A percentile compares a stretch with the other conserved stretches of the same genome.
phyloP scores from a whole-genome alignment of 2,329 filamentous ascomycete species.

The Penicillium sp. region DNA sequence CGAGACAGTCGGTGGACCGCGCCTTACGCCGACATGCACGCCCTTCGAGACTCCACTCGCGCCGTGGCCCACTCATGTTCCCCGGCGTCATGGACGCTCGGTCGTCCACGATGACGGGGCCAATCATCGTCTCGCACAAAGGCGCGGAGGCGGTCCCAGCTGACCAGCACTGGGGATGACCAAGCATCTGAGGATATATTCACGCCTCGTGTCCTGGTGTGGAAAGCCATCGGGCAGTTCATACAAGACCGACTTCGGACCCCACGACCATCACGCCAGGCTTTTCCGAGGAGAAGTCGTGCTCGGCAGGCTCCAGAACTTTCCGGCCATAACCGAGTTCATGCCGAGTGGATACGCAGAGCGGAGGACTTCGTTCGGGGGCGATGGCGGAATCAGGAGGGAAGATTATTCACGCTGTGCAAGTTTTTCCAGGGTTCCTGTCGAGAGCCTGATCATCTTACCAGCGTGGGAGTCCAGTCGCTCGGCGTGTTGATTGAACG shows the following conservation, averaged over 20 bases:
- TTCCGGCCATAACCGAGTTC: slow-evolving; percentile 24
- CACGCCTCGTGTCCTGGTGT: background rate
- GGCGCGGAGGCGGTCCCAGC: slow-evolving; percentile 3
- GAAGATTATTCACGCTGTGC: too few species aligned
- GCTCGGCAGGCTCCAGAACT: slow-evolving; percentile 21
- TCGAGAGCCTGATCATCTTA: too few species aligned
- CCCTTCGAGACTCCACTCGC: slow-evolving; percentile 23
- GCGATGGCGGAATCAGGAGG: too few species aligned
- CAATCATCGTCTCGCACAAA: slow-evolving; percentile 11
- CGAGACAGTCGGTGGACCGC: slow-evolving; percentile 13
- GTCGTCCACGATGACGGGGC: slow-evolving; percentile 1
- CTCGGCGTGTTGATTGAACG: too few species aligned
- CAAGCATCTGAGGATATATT: slow-evolving; percentile 9
- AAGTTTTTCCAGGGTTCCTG: background rate
- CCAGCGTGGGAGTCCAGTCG: too few species aligned
- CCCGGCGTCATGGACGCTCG: slow-evolving; percentile 5
- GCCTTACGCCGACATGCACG: slow-evolving; percentile 24
- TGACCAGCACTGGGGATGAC: slow-evolving; percentile 10
- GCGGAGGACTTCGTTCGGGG: too few species aligned
- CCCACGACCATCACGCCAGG: background rate
- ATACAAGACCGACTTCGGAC: background rate
- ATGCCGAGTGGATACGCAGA: slow-evolving; percentile 14
- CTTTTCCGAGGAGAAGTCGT: slow-evolving; percentile 19
- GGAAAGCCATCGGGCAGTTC: background rate
- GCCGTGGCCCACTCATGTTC: slow-evolving; percentile 13